These are phyloP conservation scores for Ascocoryne sarcoides DNA, from an alignment of 2,329 filamentous ascomycete species.

Conservation along the genomic window DNA sequence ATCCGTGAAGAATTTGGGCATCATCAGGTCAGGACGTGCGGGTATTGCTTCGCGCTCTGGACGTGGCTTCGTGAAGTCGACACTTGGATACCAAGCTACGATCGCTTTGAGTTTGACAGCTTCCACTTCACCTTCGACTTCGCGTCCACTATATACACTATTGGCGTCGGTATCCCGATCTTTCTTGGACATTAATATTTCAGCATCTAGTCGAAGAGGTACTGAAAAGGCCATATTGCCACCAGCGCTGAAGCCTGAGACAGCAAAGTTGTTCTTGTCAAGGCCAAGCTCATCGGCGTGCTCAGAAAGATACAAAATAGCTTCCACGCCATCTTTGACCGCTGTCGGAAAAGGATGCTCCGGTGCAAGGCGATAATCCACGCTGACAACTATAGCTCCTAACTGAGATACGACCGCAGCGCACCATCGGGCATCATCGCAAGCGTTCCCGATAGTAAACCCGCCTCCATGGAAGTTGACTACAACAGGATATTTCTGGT, in stretches of 20 bases:
- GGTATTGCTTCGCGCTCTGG: no score
- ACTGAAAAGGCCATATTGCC: slow-evolving; percentile 22
- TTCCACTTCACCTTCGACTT: no score
- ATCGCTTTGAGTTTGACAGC: no score
- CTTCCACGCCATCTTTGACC: slow-evolving; percentile 46
- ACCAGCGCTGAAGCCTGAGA: slow-evolving; percentile 40
- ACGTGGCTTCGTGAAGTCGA: no score
- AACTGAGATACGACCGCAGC: slow-evolving; percentile 42
- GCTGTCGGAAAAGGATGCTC: slow-evolving; percentile 52
- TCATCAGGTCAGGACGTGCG: no score
- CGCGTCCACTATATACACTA: no score
- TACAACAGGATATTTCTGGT: slow-evolving; percentile 35
- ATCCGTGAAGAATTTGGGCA: no score
- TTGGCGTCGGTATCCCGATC: no score
- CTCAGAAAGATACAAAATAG: slow-evolving; percentile 31
- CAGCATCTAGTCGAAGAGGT: slow-evolving; percentile 8
- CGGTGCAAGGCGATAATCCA: slow-evolving; percentile 57
- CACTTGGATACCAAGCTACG: no score
- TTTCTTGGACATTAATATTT: slow-evolving; percentile 4
- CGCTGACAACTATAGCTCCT: slow-evolving; percentile 43
- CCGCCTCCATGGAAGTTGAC: slow-evolving; percentile 60
- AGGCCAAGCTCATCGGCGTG: slow-evolving; percentile 14
- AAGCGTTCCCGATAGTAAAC: slow-evolving; percentile 48
- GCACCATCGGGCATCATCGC: slow-evolving; percentile 52
- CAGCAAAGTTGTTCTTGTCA: slow-evolving; percentile 27